Evolutionary conservation across 2,329 filamentous ascomycete genomes (phyloP).

Genomic region (Mollisia scopiformis): DNA sequence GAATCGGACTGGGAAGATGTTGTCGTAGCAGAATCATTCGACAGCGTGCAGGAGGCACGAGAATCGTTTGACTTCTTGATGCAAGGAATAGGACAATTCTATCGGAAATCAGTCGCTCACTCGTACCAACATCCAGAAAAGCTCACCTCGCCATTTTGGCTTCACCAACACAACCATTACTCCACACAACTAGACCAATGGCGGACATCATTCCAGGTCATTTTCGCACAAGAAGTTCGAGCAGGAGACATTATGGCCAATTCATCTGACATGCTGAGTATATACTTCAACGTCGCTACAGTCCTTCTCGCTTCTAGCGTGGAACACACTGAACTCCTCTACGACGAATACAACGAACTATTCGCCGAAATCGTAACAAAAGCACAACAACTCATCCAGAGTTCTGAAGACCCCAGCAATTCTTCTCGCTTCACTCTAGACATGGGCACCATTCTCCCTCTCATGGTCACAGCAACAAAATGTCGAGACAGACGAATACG

Average conservation of each 20-base stretch:
- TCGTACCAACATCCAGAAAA: conserved; percentile 32
- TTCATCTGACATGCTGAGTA: conserved; percentile 33
- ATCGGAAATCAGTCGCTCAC: conserved; percentile 33
- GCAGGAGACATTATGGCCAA: conserved; percentile 28
- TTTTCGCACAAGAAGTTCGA: conserved; percentile 30
- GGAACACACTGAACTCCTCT: conserved; percentile 34
- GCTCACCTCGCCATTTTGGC: conserved; percentile 29
- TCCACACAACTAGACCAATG: conserved; percentile 34
- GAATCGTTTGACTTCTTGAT: conserved; percentile 37
- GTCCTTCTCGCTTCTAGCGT: conserved; percentile 35
- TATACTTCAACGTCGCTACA: conserved; percentile 37
- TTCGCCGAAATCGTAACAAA: conserved; percentile 36
- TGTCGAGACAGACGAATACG: conserved; percentile 34
- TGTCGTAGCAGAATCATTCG: conserved; percentile 32
- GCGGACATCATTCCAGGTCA: conserved; percentile 32
- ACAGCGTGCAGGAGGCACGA: conserved; percentile 32
- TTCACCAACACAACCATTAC: conserved; percentile 34
- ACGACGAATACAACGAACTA: conserved; percentile 33
- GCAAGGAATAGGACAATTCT: conserved; percentile 37
- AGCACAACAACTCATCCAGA: conserved; percentile 31
- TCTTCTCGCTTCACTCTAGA: conserved; percentile 36
- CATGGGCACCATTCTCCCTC: conserved; percentile 37
- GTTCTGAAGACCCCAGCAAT: conserved; percentile 33
- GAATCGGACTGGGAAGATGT: conserved; percentile 35
- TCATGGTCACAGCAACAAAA: conserved; percentile 36